These are phyloP conservation scores for Anethum foeniculum DNA, from an alignment of 140 eudicot genomes.

Conservation along the genomic window DNA sequence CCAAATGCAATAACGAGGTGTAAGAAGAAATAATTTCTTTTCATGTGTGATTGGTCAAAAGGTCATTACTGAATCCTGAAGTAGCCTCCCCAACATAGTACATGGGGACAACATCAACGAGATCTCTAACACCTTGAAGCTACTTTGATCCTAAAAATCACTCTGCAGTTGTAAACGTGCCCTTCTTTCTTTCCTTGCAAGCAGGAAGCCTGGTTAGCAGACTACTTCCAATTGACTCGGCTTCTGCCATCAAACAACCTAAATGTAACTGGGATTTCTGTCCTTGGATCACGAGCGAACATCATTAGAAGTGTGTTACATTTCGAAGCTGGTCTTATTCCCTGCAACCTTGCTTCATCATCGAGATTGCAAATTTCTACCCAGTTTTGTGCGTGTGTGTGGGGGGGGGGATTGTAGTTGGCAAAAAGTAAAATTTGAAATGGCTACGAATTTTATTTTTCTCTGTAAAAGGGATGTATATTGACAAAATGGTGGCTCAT, in stretches of 20 bases:
- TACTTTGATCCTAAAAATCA: not conserved
- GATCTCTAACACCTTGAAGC: not conserved
- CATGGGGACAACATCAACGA: not conserved
- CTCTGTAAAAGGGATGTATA: slow-evolving; percentile 35
- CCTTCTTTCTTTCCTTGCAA: not conserved
- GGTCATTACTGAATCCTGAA: not conserved
- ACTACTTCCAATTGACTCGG: not conserved
- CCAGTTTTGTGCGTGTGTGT: not conserved
- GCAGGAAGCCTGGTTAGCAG: not conserved
- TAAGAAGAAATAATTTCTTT: not conserved
- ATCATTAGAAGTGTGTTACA: not conserved
- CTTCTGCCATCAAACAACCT: not conserved
- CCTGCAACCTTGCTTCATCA: not conserved
- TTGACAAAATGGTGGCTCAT: slow-evolving; percentile 52
- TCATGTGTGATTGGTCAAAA: not conserved
- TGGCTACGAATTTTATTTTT: not conserved
- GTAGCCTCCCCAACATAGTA: not conserved
- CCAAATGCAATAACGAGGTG: not conserved
- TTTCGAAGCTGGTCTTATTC: not conserved
- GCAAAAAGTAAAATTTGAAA: not conserved
- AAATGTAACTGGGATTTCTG: not conserved
- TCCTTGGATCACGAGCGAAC: not conserved
- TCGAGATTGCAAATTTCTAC: not conserved
- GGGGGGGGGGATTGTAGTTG: not conserved
- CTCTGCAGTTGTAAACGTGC: not conserved